phyloP scores from a whole-genome alignment of 805 yeast species.

The Candida nitratophila region DNA sequence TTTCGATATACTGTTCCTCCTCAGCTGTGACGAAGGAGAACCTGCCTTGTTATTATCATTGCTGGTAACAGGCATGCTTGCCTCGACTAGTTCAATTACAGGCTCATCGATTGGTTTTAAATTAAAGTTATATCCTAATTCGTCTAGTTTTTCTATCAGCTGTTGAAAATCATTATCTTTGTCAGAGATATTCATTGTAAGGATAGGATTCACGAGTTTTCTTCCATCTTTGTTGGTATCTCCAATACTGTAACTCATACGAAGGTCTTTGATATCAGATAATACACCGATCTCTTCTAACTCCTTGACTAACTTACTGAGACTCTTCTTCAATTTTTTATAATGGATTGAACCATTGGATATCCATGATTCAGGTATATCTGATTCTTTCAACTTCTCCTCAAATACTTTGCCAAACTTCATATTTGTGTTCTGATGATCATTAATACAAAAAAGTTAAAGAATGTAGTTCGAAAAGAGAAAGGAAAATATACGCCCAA shows the following conservation, averaged over 20 bases:
- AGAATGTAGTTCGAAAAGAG: no score
- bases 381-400: conserved; percentile 51
- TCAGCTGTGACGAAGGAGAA: no score
- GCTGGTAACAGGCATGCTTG: no score
- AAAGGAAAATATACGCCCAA: no score
- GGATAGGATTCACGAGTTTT: background rate
- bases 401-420: conserved; percentile 72
- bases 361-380: conserved; percentile 62
- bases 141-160: background rate
- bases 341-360: conserved; percentile 58
- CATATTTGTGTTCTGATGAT: conserved; percentile 30
- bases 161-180: background rate
- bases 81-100: background rate
- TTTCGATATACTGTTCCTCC: background rate
- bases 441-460: background rate
- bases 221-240: background rate
- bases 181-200: background rate
- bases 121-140: background rate
- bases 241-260: background rate
- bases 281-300: background rate
- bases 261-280: background rate
- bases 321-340: conserved; percentile 61
- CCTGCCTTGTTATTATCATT: no score
- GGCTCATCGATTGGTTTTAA: background rate
- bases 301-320: conserved; percentile 58